Evolutionary conservation across 2,329 filamentous ascomycete species (phyloP), one percentile per base, ranked within the genome.

Genomic region (Diaporthe vaccinii): DNA sequence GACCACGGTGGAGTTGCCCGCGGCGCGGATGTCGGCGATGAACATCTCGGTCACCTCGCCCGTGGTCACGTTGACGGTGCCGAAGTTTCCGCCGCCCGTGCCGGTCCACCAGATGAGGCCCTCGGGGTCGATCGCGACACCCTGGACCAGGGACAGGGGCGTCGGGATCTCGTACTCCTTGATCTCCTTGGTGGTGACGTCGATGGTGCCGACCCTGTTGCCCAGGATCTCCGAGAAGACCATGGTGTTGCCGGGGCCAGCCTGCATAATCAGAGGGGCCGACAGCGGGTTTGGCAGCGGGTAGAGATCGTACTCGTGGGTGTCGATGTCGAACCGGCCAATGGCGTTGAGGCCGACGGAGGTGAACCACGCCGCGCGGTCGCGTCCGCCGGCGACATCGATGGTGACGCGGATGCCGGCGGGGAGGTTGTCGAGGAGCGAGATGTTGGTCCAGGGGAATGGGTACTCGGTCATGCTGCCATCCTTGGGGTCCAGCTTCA

Each of bases 41-140:
- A 68, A 68, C 22, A 68, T 68, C 65, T 68, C 65, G n/a, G 65
- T 68, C 46, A 68, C 65, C 65, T 55, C 65, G 34, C 65, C 65
- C 22, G 65, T 39, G 7, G 46, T 53, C 65, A 68, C 65, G 34
- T 68, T n/a, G 65, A 68, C 8, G 46, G 65, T 68, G 31, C 65
- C 65, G 15, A 68, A 68, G 46, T 68, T 68, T 25, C 12, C 14
- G n/a, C 28, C 41, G 46, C 65, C 65, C 1, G 65, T 68, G 15
- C 65, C 65, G 5, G 65, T 68, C 65, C 65, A 68, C 65, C 65
- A 68, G 65, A 68, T 68, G 46, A 68, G 65, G 22, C 65, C 65
- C 6, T 68, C 65, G 7, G 6, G 2, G 46, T 68, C 65, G 17
- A n/a, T 28, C 31, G 65, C 31, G 46, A 68, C 65, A 28, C 65